These are phyloP conservation scores for Pseudoscleropodium purum DNA, from an alignment of 225 moss, liverwort and hornwort genomes.

Conservation along the genomic window DNA sequence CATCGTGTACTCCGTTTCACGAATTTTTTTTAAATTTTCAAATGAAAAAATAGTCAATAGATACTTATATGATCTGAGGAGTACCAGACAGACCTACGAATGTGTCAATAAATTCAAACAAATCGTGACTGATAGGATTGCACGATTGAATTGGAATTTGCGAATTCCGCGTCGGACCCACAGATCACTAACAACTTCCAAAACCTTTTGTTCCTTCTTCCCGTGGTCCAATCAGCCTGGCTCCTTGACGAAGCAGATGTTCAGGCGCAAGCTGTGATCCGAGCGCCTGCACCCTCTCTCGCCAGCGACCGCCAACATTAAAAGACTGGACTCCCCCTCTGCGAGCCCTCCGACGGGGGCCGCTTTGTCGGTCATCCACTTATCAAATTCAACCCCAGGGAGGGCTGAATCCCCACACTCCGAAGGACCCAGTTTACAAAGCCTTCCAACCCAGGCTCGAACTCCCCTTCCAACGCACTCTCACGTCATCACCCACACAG, in stretches of 20 bases:
- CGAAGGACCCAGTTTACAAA: slow-evolving; percentile 40
- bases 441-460: neutral
- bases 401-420: slow-evolving; percentile 33
- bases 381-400: slow-evolving; percentile 28
- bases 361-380: slow-evolving; percentile 44
- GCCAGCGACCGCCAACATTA: slow-evolving; percentile 26
- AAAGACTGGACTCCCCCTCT: slow-evolving; percentile 14
- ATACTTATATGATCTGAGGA: neutral
- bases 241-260: slow-evolving; percentile 52
- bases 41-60: neutral
- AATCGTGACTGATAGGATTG: neutral
- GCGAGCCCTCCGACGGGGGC: slow-evolving; percentile 12
- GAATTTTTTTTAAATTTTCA: neutral
- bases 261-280: slow-evolving; percentile 50
- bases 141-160: neutral
- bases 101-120: neutral
- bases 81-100: neutral
- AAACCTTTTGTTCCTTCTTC: neutral
- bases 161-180: neutral
- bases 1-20: neutral
- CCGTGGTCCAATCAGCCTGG: slow-evolving; percentile 44
- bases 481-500: neutral
- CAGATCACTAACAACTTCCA: neutral
- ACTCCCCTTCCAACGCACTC: neutral
- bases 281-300: slow-evolving; percentile 46